Conservation (phyloP, 106 monocot genomes). For the Vanilla planifolia region DNA sequence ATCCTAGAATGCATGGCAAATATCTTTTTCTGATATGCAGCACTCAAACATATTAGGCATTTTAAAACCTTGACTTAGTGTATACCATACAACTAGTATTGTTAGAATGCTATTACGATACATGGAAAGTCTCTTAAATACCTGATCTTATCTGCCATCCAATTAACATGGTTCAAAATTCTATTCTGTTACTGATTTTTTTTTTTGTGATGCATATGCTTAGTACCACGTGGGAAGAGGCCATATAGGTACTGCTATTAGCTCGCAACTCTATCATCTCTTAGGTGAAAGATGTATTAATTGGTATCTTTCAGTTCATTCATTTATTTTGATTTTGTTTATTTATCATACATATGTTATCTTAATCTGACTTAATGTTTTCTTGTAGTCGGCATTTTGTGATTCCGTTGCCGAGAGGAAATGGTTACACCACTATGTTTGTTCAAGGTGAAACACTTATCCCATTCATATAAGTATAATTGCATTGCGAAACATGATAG, state of each 20-base stretch:
- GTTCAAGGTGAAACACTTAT: slow-evolving; percentile 56
- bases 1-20: too few relatives aligned
- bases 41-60: too few relatives aligned
- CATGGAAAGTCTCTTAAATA: too few relatives aligned
- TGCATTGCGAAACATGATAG: too few relatives aligned
- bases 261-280: slow-evolving; percentile 61
- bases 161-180: background rate
- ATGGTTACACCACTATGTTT: slow-evolving; percentile 84
- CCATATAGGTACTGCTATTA: slow-evolving; percentile 87
- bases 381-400: slow-evolving; percentile 79
- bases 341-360: background rate
- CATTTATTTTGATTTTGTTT: slow-evolving; percentile 1
- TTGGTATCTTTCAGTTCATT: slow-evolving; percentile 37
- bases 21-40: too few relatives aligned
- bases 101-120: too few relatives aligned
- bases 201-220: background rate
- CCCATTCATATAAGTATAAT: too few relatives aligned
- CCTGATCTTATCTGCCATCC: too few relatives aligned
- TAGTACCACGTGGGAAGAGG: slow-evolving; percentile 97
- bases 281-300: slow-evolving; percentile 68
- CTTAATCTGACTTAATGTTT: background rate
- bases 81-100: too few relatives aligned
- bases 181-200: background rate
- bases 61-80: too few relatives aligned
- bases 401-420: slow-evolving; percentile 87